Conservation (phyloP, 257 asterid species). For the Verbascum thapsus region DNA sequence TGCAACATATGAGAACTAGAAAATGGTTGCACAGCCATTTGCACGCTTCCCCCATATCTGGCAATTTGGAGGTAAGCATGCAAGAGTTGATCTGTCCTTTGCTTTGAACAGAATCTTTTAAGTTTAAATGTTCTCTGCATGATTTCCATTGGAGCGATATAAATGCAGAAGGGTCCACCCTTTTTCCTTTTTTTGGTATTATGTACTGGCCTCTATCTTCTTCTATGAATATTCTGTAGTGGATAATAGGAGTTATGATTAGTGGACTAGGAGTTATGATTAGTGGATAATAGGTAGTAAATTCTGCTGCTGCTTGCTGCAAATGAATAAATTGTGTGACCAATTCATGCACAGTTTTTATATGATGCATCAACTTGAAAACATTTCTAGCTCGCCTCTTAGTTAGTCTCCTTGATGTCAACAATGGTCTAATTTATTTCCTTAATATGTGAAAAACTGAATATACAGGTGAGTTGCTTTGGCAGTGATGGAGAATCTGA, state of each 20-base stretch:
- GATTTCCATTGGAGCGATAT: conserved; percentile 6
- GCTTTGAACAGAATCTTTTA: not conserved
- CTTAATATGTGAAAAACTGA: conserved; percentile 11
- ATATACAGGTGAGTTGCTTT: conserved; percentile 88
- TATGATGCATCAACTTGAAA: not conserved
- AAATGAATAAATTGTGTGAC: not conserved
- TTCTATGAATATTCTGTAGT: not conserved
- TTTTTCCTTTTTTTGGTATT: not conserved
- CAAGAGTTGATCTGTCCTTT: conserved; percentile 12
- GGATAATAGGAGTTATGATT: not conserved
- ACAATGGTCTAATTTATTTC: not conserved
- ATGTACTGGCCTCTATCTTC: not conserved
- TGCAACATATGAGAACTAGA: conserved; percentile 91
- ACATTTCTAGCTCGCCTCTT: conserved; percentile 7
- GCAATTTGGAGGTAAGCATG: conserved; percentile 83
- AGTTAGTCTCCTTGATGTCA: not conserved
- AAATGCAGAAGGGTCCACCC: not conserved
- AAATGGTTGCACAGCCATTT: conserved; percentile 98
- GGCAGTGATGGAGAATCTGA: conserved; percentile 85
- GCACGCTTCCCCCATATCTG: conserved; percentile 96
- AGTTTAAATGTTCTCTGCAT: not conserved
- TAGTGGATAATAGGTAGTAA: not conserved
- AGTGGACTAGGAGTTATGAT: not conserved
- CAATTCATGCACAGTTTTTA: too few species aligned
- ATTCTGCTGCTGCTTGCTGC: not conserved